phyloP scores from a whole-genome alignment of 139 green algal species.

The Protoeuglena noctilucae region DNA sequence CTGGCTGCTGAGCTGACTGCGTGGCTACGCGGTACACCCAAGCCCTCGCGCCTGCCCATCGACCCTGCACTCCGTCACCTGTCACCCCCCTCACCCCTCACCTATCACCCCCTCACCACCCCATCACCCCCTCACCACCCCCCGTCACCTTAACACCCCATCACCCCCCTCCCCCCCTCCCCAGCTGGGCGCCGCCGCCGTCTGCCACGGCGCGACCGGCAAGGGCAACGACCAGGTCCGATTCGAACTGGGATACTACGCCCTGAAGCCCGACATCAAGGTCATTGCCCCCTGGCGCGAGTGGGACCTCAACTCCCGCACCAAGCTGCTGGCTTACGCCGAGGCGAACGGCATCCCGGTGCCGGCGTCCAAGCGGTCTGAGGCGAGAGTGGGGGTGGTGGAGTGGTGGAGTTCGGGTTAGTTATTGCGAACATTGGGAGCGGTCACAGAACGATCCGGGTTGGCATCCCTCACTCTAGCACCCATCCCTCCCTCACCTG shows the following conservation, averaged over 20 bases:
- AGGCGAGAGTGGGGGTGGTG: no score
- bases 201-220: slow-evolving; percentile 94
- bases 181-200: slow-evolving; percentile 84
- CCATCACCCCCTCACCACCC: no score
- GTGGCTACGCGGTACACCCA: no score
- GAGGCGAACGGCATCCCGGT: slow-evolving; percentile 50
- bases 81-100: background rate
- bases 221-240: slow-evolving; percentile 96
- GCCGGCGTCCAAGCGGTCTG: slow-evolving; percentile 61
- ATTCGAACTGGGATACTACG: slow-evolving; percentile 76
- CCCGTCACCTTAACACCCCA: background rate
- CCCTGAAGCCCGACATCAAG: slow-evolving; percentile 96
- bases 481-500: no score
- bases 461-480: no score
- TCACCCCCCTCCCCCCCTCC: no score
- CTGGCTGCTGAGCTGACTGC: no score
- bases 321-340: slow-evolving; percentile 76
- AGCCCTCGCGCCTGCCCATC: no score
- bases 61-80: background rate
- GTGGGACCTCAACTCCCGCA: slow-evolving; percentile 87
- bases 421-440: no score
- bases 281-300: slow-evolving; percentile 97
- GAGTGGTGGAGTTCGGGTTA: no score
- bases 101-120: no score
- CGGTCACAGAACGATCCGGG: no score